A percentile compares a stretch with the other conserved stretches of the same genome.
Conservation (phyloP, 805 yeast genomes). For the Ogataea nonfermentans region DNA sequence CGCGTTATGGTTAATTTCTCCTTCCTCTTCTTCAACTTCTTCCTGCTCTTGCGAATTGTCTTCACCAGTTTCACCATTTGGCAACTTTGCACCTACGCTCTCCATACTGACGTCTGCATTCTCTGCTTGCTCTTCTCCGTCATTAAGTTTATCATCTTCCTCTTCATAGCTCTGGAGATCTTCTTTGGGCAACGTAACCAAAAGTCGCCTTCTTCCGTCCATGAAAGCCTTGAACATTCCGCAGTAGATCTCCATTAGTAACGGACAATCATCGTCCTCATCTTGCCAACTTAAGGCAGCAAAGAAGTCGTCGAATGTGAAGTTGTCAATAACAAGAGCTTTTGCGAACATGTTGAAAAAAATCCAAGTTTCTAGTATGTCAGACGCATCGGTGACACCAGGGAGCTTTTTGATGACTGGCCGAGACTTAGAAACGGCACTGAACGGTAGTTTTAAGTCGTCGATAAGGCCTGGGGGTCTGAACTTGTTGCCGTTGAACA, state of each 20-base stretch:
- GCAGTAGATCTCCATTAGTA: slow-evolving; percentile 69
- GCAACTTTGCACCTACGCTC: slow-evolving; percentile 22
- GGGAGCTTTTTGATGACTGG: slow-evolving; percentile 29
- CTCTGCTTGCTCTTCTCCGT: slow-evolving; percentile 20
- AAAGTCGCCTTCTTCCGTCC: slow-evolving; percentile 34
- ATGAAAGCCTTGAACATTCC: slow-evolving; percentile 57
- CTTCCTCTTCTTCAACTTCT: slow-evolving; percentile 29
- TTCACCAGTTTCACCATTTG: slow-evolving; percentile 17
- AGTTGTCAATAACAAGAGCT: slow-evolving; percentile 63
- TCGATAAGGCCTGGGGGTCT: slow-evolving; percentile 26
- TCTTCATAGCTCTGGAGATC: slow-evolving; percentile 24
- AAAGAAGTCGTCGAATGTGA: slow-evolving; percentile 76
- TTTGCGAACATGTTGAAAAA: slow-evolving; percentile 69
- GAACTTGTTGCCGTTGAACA: slow-evolving; percentile 7
- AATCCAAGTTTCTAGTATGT: slow-evolving; percentile 68
- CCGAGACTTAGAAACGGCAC: slow-evolving; percentile 19
- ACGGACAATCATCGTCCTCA: slow-evolving; percentile 44
- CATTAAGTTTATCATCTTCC: slow-evolving; percentile 25
- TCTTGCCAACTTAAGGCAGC: slow-evolving; percentile 53
- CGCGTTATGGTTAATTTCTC: slow-evolving; percentile 42
- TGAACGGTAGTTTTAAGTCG: slow-evolving; percentile 34
- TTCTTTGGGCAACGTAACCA: slow-evolving; percentile 30
- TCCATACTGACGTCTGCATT: slow-evolving; percentile 24
- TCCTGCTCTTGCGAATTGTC: slow-evolving; percentile 22
- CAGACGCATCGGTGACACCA: slow-evolving; percentile 30